Evolutionary conservation across 2,329 filamentous ascomycete genomes (phyloP), one percentile per base, ranked within the genome.

Genomic region (Colletotrichum sp.): DNA sequence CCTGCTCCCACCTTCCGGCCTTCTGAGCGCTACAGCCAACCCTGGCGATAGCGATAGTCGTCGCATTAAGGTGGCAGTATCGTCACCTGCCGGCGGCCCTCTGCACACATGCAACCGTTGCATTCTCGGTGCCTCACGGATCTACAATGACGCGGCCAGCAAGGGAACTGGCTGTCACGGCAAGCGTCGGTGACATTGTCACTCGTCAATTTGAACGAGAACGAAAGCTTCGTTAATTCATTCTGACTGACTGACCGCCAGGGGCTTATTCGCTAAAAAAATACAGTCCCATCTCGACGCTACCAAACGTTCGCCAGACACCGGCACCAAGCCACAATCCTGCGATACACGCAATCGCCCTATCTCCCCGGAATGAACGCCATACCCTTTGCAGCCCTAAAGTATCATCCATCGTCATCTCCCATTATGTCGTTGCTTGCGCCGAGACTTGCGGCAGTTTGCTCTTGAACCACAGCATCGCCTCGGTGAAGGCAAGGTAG

Each of bases 401-500:
- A 34, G 21, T 3, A 2, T 18, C 68, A 13, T 48, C 3, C 10
- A 52, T 10, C 7, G n/a, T 13, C 43, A 8, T 13, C 28, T 26
- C 24, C 16, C 26, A 3, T 64, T 2, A 32, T 5, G 16, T 34
- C 6, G 58, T 30, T n/a, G 57, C 7, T 8, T 73, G 66, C 34
- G 48, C 18, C 48, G 65, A 67, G 16, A 71, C 10, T 15, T 70
- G 69, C 13, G 68, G 63, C 60, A 77, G 28, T n/a, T 38, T 70
- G 26, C 75, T 67, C 61, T 76, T 78, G 58, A 77, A 79, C 83
- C 86, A 86, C 63, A 89, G 82, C 10, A 83, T 81, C 55, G 83
- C 81, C 78, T 90, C 87, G 16, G 86, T 89, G 65, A 90, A 89
- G 38, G 85, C 77, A 72, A 90, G 84, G 72, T 90, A 90, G 43